Conservation (phyloP, 2,329 filamentous ascomycete genomes). For the Hortaea werneckii region DNA sequence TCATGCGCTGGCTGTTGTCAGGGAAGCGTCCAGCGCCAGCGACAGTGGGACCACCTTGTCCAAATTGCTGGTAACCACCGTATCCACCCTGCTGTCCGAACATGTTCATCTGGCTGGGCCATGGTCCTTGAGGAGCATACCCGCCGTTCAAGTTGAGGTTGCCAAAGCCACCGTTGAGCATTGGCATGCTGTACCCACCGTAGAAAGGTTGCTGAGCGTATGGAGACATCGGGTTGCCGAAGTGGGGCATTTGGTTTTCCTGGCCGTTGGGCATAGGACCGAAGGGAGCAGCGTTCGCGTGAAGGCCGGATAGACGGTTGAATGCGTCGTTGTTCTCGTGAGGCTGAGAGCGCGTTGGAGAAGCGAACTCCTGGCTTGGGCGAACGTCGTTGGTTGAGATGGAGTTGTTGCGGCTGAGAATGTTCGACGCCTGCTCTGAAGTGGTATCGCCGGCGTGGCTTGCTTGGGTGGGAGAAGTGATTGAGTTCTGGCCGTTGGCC, state of each 20-base stretch:
- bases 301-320: conserved; percentile 61
- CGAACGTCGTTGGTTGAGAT: conserved; percentile 53
- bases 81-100: conserved; percentile 40
- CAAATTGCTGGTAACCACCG: conserved; percentile 43
- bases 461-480: conserved; percentile 16
- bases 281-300: conserved; percentile 71
- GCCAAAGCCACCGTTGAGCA: conserved; percentile 59
- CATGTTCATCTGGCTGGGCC: conserved; percentile 11
- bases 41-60: conserved; percentile 36
- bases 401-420: conserved; percentile 46
- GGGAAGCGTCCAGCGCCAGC: conserved; percentile 43
- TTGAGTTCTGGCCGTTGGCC: conserved; percentile 34
- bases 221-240: conserved; percentile 18
- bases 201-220: conserved; percentile 32
- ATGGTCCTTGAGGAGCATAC: conserved; percentile 32
- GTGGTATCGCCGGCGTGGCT: conserved; percentile 27
- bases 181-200: conserved; percentile 44
- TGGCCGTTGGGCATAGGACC: conserved; percentile 42
- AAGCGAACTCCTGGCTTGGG: conserved; percentile 62
- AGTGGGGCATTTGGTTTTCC: conserved; percentile 12
- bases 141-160: conserved; percentile 47
- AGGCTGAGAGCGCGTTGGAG: conserved; percentile 29
- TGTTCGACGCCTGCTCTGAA: conserved; percentile 20
- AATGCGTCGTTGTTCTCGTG: conserved; percentile 42
- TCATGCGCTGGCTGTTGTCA: conserved; percentile 66